Base-by-base conservation (phyloP, 495 filamentous ascomycete genomes). In the Aspergillus cavernicola region DNA sequence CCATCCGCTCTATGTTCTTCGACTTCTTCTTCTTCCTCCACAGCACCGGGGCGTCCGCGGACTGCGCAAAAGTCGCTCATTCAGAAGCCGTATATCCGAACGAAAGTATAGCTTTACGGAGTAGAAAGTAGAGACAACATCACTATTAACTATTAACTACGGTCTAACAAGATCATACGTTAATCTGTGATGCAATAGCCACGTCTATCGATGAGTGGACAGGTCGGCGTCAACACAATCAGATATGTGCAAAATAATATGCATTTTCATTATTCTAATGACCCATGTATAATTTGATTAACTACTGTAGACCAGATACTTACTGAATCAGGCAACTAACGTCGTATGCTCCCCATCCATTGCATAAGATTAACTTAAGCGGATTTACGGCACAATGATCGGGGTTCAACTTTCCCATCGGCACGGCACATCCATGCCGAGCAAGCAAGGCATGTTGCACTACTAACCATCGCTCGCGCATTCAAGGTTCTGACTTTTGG, bases 361-460 rank as follows among this genome's bases (percentile, higher is more conserved):
- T 61, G 54, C 58, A 55, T 57, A 61, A n/a, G n/a, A n/a, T n/a
- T n/a, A n/a, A n/a, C n/a, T n/a, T n/a, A 48, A 35, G 35, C 58
- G 58, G 58, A 45, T 54, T 61, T 56, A 53, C 58, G 58, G 58
- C 58, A 61, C 47, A 55, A 61, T 23, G 11, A 26, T 52, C 43
- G 42, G 42, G n/a, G 28, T 35, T 29, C n/a, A 11, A 10, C 18
- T 13, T n/a, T n/a, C 18, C 36, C 29, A 19, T 56, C 59, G 59
- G 59, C 59, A 62, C 53, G 52, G 18, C 31, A 33, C 12, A 10
- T 33, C 20, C 44, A 50, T 58, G 52, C 59, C 59, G 59, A 61
- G 38, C 31, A 36, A 42, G n/a, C n/a, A n/a, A n/a, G n/a, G n/a
- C n/a, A n/a, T n/a, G n/a, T n/a, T 42, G 31, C 24, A 22, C n/a